Conservation (phyloP, 345 rosid species). For the Acer saccharum region DNA sequence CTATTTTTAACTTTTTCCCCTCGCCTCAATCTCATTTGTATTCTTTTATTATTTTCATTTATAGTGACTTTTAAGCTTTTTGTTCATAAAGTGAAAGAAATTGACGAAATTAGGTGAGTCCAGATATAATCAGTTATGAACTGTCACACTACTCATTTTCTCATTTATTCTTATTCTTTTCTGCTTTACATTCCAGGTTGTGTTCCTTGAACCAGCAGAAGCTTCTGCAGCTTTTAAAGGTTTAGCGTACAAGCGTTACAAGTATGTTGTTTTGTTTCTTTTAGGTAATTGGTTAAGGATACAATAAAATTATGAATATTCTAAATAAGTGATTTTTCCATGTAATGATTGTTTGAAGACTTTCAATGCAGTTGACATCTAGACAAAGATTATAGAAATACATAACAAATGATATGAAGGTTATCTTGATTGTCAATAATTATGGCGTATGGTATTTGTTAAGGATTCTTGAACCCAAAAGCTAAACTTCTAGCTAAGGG, state of each 20-base stretch:
- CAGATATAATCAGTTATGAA: neutral
- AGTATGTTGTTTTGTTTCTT: conserved; percentile 50
- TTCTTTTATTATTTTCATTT: neutral
- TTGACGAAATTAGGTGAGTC: neutral
- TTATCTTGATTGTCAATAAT: neutral
- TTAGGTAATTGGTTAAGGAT: neutral
- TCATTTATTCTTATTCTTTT: conserved; percentile 4
- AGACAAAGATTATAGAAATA: neutral
- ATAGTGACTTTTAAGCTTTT: neutral
- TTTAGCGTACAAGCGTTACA: conserved; percentile 86
- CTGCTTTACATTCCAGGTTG: conserved; percentile 54
- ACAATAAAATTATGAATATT: neutral
- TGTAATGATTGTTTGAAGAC: neutral
- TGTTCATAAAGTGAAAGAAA: neutral
- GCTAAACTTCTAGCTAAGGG: neutral
- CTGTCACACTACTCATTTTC: neutral
- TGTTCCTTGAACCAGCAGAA: conserved; percentile 84
- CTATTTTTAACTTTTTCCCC: neutral
- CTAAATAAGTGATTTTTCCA: neutral
- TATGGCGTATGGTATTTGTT: neutral
- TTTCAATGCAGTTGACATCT: neutral
- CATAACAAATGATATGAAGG: neutral
- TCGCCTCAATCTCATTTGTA: neutral
- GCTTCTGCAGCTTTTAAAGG: conserved; percentile 91
- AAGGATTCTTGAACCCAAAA: neutral